These are phyloP conservation scores for Pleurotus pulmonarius DNA, from an alignment of 768 basidiomycete genomes.

Conservation along the genomic window DNA sequence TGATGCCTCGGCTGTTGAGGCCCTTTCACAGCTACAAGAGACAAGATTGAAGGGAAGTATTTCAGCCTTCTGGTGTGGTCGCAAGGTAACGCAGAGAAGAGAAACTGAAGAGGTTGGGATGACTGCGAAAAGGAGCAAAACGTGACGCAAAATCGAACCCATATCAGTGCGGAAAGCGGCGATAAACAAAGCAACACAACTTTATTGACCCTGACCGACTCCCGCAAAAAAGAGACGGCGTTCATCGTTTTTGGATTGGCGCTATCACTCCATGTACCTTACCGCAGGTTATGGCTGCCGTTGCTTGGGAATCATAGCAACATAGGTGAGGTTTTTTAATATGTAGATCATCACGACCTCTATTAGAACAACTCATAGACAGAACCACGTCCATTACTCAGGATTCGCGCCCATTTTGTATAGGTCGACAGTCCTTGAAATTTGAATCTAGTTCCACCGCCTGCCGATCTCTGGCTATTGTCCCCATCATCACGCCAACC, in stretches of 20 bases:
- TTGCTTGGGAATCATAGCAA: constrained; percentile 72
- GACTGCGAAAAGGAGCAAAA: neutral
- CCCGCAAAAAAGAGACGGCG: too few species aligned
- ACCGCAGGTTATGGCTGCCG: too few species aligned
- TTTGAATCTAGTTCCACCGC: constrained; percentile 12
- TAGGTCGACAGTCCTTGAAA: too few species aligned
- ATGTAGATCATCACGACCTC: constrained; percentile 36
- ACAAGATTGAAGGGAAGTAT: neutral
- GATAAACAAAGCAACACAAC: constrained; percentile 6
- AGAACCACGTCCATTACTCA: constrained; percentile 19
- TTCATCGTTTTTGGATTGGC: too few species aligned
- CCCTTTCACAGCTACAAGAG: neutral
- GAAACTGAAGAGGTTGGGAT: neutral
- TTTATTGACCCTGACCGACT: neutral
- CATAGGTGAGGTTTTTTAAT: constrained; percentile 49
- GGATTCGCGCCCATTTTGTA: too few species aligned
- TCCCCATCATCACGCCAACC: constrained; percentile 79
- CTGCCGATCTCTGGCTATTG: constrained; percentile 69
- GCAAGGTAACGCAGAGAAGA: neutral
- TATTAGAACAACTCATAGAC: constrained; percentile 62
- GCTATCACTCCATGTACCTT: too few species aligned
- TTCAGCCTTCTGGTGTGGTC: neutral
- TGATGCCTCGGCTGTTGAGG: neutral
- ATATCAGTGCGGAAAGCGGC: neutral
- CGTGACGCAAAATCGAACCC: neutral